Evolutionary conservation across 2,329 filamentous ascomycete species (phyloP), one percentile per base, ranked within the genome.

Genomic region (Colletotrichum theobromicola): DNA sequence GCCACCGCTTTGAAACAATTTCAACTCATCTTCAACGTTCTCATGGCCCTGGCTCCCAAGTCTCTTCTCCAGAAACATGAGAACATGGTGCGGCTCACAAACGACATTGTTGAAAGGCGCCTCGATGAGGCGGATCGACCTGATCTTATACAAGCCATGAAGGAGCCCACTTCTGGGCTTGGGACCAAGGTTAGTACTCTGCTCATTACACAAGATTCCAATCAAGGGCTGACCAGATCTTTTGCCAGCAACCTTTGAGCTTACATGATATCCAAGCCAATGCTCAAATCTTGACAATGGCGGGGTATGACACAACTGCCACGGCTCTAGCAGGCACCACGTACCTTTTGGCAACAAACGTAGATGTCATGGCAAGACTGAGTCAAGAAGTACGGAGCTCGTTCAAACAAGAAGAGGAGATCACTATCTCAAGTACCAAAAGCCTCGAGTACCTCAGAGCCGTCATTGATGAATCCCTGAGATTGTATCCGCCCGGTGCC

Each of bases 381-480:
- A 77, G 77, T 2, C 32, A 80, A 1, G 87, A 89, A 76, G 76
- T 87, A 3, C 81, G 85, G 2, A 70, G 77, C 0, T 24, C 79
- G 0, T 86, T 86, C 67, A 55, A 76, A 4, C 75, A 55, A 0
- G 80, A 83, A 21, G 78, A 81, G 0, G 82, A 86, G 8, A 87
- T 87, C 61, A 80, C 77, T 5, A 76, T 84, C 21, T 70, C 76
- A 2, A 79, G 79, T 4, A 78, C 82, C 4, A 75, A 79, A 50
- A 75, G 78, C 5, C 78, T 87, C 0, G 65, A 77, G 1, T 87
- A 87, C 62, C 78, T 88, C 62, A 75, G 80, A 16, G 86, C 85
- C 1, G 81, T 79, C 37, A 74, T 88, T 12, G 80, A 87, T 2
- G 87, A 88, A 76, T 79, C 79, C 2, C 77, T 89, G 55, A 79